A percentile compares a stretch with the other conserved stretches of the same genome.
Conservation (phyloP, 169 alveolate genomes). For the Theileria sp. region DNA sequence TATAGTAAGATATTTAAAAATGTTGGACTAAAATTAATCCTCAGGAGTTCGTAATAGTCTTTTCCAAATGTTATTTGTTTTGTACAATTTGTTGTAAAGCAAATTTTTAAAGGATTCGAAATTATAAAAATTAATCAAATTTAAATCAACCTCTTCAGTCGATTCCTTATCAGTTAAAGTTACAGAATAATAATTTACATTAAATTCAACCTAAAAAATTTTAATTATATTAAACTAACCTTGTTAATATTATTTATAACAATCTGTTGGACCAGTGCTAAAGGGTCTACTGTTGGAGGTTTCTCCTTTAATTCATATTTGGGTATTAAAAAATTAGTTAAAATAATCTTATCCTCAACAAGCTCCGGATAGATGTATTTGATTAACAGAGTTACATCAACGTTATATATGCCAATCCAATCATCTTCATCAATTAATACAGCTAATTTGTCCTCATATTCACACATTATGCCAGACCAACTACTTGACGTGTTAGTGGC, state of each 20-base stretch:
- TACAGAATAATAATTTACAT: not conserved
- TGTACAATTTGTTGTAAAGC: constrained; percentile 31
- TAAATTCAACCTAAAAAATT: constrained; percentile 11
- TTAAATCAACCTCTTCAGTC: not conserved
- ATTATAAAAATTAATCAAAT: constrained; percentile 29
- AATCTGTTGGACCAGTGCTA: not conserved
- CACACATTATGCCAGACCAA: not conserved
- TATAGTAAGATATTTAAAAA: too few relatives aligned
- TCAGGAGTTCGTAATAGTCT: constrained; percentile 26
- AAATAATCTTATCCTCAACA: constrained; percentile 17
- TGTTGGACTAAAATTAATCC: not conserved
- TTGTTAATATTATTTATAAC: constrained; percentile 4
- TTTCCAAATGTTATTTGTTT: constrained; percentile 42
- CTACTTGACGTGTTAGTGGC: not conserved
- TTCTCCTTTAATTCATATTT: constrained; percentile 4
- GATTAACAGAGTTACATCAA: not conserved
- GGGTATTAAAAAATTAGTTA: not conserved
- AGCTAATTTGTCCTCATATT: not conserved
- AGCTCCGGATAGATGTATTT: not conserved
- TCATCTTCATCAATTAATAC: not conserved
- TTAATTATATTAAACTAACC: not conserved
- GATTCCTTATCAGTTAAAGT: not conserved
- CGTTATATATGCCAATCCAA: not conserved
- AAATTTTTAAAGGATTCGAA: constrained; percentile 51
- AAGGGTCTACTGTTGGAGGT: not conserved